Evolutionary conservation across 2,329 filamentous ascomycete genomes (phyloP), one percentile per base, ranked within the genome.

Genomic region (Rhexocercosporidium sp.): DNA sequence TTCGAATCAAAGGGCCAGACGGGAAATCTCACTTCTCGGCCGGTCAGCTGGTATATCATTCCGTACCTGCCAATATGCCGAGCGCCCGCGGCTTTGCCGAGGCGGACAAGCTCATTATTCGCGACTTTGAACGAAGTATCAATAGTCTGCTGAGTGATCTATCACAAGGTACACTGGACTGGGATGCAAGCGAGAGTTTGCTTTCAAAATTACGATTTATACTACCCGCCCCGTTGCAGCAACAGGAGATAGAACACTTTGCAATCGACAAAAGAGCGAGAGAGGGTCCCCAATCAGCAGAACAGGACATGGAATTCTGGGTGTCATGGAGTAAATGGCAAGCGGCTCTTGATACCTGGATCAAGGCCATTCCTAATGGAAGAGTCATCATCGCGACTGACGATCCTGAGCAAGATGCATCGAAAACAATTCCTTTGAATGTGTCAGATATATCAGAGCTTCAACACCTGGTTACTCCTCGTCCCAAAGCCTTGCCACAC

Each of bases 141-240:
- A 67, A 69, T 31, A 18, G 22, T 8, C 27, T 67, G 12, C 37
- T 69, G 59, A 29, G 20, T 4, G 29, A 44, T 6, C 34, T 29
- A 44, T 20, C 31, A 9, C 29, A 34, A n/a, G 20, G 31, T 2
- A 37, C 22, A 8, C 41, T 68, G 20, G 44, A 39, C 16, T 63
- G 66, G 62, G 59, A 65, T 18, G 63, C 62, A 7, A 63, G 59
- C 46, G 66, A 68, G 25, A 27, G 25, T 4, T 46, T 68, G 16
- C 53, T 68, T 29, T 41, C 47, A 12, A 34, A 56, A 20, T 39
- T 67, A 12, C 62, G 56, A n/a, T 14, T 18, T 20, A 59, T 69
- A 11, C 64, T 69, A 65, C 62, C 59, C 3, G 6, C n/a, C 22
- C 37, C 37, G 16, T 25, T 69, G 3, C 37, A 20, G 11, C 20